phyloP scores from a whole-genome alignment of 169 alveolate species.

The Toxoplasma gondii region DNA sequence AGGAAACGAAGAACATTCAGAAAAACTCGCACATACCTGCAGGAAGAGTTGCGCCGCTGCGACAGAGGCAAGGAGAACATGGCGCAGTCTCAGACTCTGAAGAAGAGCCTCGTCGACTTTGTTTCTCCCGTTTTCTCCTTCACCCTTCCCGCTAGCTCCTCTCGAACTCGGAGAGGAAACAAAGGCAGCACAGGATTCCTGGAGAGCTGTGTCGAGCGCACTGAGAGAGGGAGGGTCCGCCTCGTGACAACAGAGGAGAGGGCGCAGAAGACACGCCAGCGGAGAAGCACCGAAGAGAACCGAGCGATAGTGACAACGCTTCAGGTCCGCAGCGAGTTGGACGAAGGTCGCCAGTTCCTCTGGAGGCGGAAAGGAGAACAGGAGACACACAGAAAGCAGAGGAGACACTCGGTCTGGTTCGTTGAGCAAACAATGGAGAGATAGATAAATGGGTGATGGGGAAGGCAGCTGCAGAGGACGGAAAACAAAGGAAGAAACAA shows the following conservation, averaged over 20 bases:
- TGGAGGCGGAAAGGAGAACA: neutral
- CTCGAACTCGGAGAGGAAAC: neutral
- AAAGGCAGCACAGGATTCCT: neutral
- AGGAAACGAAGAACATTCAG: too few species aligned
- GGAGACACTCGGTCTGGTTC: too few species aligned
- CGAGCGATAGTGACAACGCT: conserved; percentile 23
- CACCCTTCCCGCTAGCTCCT: too few species aligned
- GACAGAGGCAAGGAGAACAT: conserved; percentile 18
- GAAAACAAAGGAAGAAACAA: too few species aligned
- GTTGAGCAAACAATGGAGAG: too few species aligned
- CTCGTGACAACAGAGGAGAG: neutral
- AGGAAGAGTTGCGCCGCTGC: conserved; percentile 26
- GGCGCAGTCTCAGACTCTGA: conserved; percentile 22
- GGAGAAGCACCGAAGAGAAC: conserved; percentile 7
- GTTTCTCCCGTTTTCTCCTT: neutral
- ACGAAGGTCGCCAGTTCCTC: neutral
- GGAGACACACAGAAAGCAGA: neutral
- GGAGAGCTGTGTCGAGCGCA: neutral
- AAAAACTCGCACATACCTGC: neutral
- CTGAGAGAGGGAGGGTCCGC: neutral
- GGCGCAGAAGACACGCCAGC: conserved; percentile 1
- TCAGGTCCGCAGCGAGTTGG: neutral
- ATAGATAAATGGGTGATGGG: too few species aligned
- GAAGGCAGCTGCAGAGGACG: too few species aligned
- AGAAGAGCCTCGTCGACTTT: neutral